Evolutionary conservation across 768 basidiomycete species (phyloP).

Genomic region (Leccinum subtestaceum): DNA sequence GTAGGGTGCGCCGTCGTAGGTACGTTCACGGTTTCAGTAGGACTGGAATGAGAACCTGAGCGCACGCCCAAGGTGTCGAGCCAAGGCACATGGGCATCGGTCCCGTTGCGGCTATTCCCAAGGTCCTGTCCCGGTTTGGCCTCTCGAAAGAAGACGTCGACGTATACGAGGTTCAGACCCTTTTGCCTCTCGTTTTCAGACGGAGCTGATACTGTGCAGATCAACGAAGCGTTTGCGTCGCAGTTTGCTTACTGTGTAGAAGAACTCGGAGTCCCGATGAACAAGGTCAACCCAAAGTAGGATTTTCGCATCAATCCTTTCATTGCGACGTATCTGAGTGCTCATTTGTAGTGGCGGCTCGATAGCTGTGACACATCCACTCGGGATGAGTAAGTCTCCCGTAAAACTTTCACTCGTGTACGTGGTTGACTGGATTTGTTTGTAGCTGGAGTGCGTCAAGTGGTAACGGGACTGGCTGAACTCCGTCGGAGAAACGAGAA

Average conservation of each 20-base stretch:
- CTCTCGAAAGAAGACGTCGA: constrained; percentile 72
- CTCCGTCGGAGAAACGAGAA: no score
- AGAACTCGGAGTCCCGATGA: constrained; percentile 67
- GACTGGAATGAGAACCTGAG: constrained; percentile 6
- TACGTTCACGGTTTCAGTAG: constrained; percentile 27
- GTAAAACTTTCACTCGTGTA: not conserved
- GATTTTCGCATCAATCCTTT: constrained; percentile 18
- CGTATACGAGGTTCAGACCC: constrained; percentile 61
- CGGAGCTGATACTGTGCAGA: constrained; percentile 39
- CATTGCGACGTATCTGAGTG: not conserved
- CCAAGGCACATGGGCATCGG: constrained; percentile 78
- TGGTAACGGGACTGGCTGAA: no score
- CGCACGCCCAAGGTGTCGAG: constrained; percentile 53
- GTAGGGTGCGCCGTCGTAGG: constrained; percentile 77
- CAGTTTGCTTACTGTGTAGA: constrained; percentile 94
- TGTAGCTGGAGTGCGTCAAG: no score
- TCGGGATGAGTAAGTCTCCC: constrained; percentile 71
- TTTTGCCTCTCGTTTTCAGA: not conserved
- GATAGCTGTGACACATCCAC: constrained; percentile 78
- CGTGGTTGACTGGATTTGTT: no score
- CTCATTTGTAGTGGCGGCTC: constrained; percentile 64
- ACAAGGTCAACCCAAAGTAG: constrained; percentile 85
- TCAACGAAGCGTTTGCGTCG: constrained; percentile 90
- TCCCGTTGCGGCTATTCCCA: constrained; percentile 70
- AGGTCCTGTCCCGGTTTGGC: constrained; percentile 57